These are phyloP conservation scores for Colletotrichum tanaceti DNA, from an alignment of 2,329 filamentous ascomycete genomes.

Conservation along the genomic window DNA sequence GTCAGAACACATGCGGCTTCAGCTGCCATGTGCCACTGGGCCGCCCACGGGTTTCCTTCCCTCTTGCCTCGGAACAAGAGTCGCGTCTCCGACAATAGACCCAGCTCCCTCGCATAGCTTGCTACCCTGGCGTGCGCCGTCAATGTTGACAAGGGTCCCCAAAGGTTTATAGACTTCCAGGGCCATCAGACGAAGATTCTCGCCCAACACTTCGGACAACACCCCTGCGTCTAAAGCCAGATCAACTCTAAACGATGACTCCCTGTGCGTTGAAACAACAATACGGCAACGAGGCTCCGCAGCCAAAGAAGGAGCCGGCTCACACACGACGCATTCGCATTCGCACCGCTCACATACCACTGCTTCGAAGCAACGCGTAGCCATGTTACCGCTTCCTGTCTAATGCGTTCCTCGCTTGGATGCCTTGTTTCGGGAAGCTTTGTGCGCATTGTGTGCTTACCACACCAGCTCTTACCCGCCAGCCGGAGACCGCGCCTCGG, in stretches of 20 bases:
- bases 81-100: slow-evolving; percentile 22
- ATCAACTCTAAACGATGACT: slow-evolving; percentile 28
- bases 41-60: slow-evolving; percentile 18
- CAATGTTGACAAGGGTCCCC: slow-evolving; percentile 26
- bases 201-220: slow-evolving; percentile 19
- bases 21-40: slow-evolving; percentile 30
- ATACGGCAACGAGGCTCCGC: slow-evolving; percentile 12
- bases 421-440: slow-evolving; percentile 34
- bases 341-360: slow-evolving; percentile 16
- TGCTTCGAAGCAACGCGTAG: slow-evolving; percentile 2
- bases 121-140: slow-evolving; percentile 21
- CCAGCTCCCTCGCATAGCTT: slow-evolving; percentile 34
- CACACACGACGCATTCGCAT: slow-evolving; percentile 30
- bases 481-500: slow-evolving; percentile 12
- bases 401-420: slow-evolving; percentile 26
- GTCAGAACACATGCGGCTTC: slow-evolving; percentile 37
- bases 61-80: slow-evolving; percentile 37
- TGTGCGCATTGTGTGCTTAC: slow-evolving; percentile 21
- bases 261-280: slow-evolving; percentile 38
- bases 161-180: not conserved
- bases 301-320: slow-evolving; percentile 28
- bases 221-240: slow-evolving; percentile 14
- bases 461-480: not conserved
- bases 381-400: slow-evolving; percentile 2
- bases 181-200: slow-evolving; percentile 26